Conservation (phyloP, 352 stramenopile genomes). For the Phytophthora colocasiae region DNA sequence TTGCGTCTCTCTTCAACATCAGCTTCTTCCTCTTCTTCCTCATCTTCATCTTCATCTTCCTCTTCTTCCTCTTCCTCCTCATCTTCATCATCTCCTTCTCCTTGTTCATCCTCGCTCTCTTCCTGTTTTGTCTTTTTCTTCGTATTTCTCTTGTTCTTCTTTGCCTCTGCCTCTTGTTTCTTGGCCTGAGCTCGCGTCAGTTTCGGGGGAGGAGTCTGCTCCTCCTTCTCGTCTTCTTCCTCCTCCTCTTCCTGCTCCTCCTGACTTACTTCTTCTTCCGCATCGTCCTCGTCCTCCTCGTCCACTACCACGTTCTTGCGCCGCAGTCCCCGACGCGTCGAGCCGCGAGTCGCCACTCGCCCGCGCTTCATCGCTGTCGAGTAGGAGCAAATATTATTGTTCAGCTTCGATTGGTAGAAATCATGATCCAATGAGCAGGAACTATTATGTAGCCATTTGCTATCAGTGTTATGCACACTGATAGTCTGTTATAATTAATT, state of each 20-base stretch:
- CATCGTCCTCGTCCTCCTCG: slow-evolving; percentile 56
- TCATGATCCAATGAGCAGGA: too few species aligned
- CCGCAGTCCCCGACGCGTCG: slow-evolving; percentile 62
- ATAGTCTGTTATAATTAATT: too few species aligned
- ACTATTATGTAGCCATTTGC: background rate
- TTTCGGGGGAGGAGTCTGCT: slow-evolving; percentile 41
- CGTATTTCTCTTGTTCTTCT: slow-evolving; percentile 41
- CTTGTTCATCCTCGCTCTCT: slow-evolving; percentile 43
- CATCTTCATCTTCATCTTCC: slow-evolving; percentile 44
- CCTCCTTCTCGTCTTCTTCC: slow-evolving; percentile 39
- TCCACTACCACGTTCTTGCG: slow-evolving; percentile 83
- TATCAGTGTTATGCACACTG: too few species aligned
- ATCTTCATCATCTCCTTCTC: slow-evolving; percentile 50
- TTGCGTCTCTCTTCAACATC: slow-evolving; percentile 35
- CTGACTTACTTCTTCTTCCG: slow-evolving; percentile 28
- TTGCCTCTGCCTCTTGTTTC: slow-evolving; percentile 45
- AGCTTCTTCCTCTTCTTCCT: slow-evolving; percentile 53
- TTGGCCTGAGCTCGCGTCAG: slow-evolving; percentile 46
- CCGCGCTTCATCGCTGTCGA: slow-evolving; percentile 59
- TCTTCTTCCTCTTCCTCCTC: slow-evolving; percentile 61
- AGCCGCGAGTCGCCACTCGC: slow-evolving; percentile 46
- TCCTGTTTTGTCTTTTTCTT: slow-evolving; percentile 41
- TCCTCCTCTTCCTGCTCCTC: slow-evolving; percentile 45
- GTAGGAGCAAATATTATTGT: background rate
- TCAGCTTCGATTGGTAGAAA: background rate